These are phyloP conservation scores for Sinapis alba DNA, from an alignment of 441 rosid species.

Conservation along the genomic window DNA sequence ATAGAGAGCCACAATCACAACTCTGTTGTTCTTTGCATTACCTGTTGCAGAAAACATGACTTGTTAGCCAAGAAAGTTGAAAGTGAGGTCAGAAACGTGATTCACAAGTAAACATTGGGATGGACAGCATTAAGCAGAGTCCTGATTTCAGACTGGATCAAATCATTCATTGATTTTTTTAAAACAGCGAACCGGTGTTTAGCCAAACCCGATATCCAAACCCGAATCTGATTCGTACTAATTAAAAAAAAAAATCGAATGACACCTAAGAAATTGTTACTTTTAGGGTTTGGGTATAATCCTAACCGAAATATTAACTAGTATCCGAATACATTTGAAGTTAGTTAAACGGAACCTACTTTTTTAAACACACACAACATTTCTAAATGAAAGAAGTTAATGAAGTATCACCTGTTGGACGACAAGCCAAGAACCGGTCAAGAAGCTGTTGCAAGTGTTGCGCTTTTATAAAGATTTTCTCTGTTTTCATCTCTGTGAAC, in stretches of 20 bases:
- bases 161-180: neutral
- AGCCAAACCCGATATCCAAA: no score
- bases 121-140: neutral
- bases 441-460: constrained; percentile 75
- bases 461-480: constrained; percentile 47
- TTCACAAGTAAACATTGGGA: neutral
- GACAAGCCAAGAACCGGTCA: constrained; percentile 78
- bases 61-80: neutral
- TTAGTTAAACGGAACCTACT: no score
- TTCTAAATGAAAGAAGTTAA: neutral
- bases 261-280: neutral
- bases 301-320: no score
- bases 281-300: neutral
- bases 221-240: no score
- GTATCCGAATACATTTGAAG: no score
- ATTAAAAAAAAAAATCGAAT: no score
- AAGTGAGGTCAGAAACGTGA: neutral
- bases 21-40: constrained; percentile 57
- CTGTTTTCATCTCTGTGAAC: constrained; percentile 52
- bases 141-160: neutral
- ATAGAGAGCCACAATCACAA: constrained; percentile 69
- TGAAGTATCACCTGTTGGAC: constrained; percentile 68
- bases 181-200: no score
- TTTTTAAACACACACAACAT: neutral
- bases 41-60: constrained; percentile 47